Base-by-base conservation (phyloP, 768 basidiomycete genomes). In the Amanita brunnescens region DNA sequence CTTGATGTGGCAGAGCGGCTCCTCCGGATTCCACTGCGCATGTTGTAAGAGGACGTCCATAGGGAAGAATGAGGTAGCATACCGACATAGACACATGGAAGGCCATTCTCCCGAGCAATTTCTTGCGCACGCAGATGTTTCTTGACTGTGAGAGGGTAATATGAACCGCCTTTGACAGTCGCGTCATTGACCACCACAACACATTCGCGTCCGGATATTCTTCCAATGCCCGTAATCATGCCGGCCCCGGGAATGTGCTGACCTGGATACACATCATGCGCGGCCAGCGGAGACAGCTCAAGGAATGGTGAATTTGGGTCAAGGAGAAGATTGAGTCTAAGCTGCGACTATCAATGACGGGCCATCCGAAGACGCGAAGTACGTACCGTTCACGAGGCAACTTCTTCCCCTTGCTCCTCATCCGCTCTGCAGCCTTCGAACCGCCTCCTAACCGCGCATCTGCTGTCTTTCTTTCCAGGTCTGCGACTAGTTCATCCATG, bases 81-180 rank as follows among this genome's bases (percentile, higher is more conserved):
- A 92, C 91, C 92, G 53, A 95, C 75, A 67, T 97, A 97, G 37
- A 97, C 79, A 64, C 92, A 95, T 8, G 93, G 92, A 29, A 96
- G 67, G 3, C 82, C 77, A 62, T 95, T 87, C 69, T 95, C 91
- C 53, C 83, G 72, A n/a, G 93, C 93, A 55, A 97, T 84, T 63
- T 96, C 91, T 62, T 97, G 93, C 0, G 93, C 94, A 16, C 93
- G 80, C 21, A 97, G 67, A 59, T 97, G 93, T 64, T 97, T 97
- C 80, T 96, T 97, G 58, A 97, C 89, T 13, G 90, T 92, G 45
- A 93, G 66, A 18, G 91, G 92, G 61, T 91, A 91, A 65, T 95
- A 95, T 0, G 88, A 88, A 6, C 92, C 92, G 12, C 92, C 92
- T 64, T 93, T 93, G 23, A 92, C 90, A 6, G 90, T 92, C 29